phyloP scores from a whole-genome alignment of 2,329 filamentous ascomycete species.

The Chaetomiaceae sp. region DNA sequence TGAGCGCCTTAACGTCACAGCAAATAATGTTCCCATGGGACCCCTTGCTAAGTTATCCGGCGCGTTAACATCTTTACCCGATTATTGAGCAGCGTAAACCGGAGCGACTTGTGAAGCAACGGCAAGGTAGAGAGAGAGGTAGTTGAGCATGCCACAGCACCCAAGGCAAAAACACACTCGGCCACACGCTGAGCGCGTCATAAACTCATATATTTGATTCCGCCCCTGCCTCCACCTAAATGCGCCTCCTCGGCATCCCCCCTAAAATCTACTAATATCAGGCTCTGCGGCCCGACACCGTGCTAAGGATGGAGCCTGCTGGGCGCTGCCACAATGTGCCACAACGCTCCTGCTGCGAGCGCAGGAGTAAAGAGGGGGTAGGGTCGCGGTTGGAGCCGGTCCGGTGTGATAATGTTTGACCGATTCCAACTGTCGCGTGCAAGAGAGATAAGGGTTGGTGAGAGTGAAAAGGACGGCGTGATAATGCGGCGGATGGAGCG shows the following conservation, averaged over 20 bases:
- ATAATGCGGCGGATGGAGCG: conserved; percentile 10
- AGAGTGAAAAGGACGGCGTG: conserved; percentile 10
- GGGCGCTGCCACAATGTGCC: conserved; percentile 6
- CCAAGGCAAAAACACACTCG: not conserved
- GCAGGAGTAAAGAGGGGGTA: conserved; percentile 7
- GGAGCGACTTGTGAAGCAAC: too few species aligned
- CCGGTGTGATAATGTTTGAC: conserved; percentile 9
- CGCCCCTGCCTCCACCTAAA: conserved; percentile 22
- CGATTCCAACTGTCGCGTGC: conserved; percentile 2
- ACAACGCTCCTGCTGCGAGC: conserved; percentile 5
- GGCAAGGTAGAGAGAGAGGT: too few species aligned
- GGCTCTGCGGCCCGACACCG: not conserved
- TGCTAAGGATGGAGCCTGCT: conserved; percentile 5
- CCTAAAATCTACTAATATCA: conserved; percentile 19
- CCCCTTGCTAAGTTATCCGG: too few species aligned
- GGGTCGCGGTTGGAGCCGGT: conserved; percentile 12
- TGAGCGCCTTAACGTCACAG: too few species aligned
- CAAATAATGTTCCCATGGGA: too few species aligned
- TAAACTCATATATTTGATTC: conserved; percentile 24
- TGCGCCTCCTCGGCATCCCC: conserved; percentile 17
- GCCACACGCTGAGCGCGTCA: not conserved
- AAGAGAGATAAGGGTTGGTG: conserved; percentile 14
- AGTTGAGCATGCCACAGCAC: not conserved
- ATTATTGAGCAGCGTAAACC: too few species aligned
- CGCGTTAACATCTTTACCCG: too few species aligned